Base-by-base conservation (phyloP, 116 monocot genomes). In the Trichopus zeylanicus region DNA sequence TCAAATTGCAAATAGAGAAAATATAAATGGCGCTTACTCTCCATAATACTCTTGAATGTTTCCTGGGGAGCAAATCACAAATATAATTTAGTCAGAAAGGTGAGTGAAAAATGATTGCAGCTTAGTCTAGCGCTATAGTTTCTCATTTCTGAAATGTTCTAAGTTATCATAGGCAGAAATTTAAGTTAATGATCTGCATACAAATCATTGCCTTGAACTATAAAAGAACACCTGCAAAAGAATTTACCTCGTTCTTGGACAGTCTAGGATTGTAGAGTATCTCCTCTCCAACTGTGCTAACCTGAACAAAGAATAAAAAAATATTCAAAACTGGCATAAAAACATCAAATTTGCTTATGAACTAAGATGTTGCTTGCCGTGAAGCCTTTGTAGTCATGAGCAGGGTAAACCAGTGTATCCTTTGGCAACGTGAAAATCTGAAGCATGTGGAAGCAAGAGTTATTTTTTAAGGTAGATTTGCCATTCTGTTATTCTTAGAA, bases 361-460 rank as follows among this genome's bases (percentile, higher is more conserved):
- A 22, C 16, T n/a, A 29, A 69, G 34, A 9, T 28, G 11, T 38
- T 48, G 42, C 83, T 69, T 72, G 90, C 95, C 6, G 86, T 81
- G 74, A 79, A 90, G 12, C 95, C 95, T 60, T 79, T 87, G 55
- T 90, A 95, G 64, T 95, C 95, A 81, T 95, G 95, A 72, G 74
- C 95, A 69, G 90, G 95, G 68, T 89, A 95, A 5, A 95, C 4
- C 29, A 95, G 58, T 25, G 95, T 89, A 67, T 86, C 90, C 32
- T 86, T 74, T 10, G 90, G 95, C 74, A 95, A 74, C 30, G 86
- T 77, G 64, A 95, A 89, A 66, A 95, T 95, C 95, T 95, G 79
- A 55, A 26, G 11, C 31, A 52, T 24, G 34, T 34, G 30, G 52
- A 33, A n/a, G n/a, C 31, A 9, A 59, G n/a, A 51, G 16, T 10